A percentile compares a stretch with the other conserved stretches of the same genome.
Conservation (phyloP, 2,329 filamentous ascomycete species). For the Epichloe sibirici region DNA sequence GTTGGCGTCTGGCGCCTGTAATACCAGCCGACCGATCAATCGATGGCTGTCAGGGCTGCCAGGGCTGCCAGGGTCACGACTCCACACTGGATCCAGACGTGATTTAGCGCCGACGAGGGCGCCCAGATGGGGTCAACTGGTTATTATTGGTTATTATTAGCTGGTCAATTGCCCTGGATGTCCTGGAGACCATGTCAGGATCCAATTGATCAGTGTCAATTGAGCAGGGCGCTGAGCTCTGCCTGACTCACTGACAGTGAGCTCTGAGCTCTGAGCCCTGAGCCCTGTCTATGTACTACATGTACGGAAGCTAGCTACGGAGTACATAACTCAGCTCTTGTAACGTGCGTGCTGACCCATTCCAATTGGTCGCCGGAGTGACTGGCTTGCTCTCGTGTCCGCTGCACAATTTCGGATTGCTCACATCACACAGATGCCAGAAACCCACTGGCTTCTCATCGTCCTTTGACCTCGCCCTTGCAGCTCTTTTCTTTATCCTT, state of each 20-base stretch:
- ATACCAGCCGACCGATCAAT: not conserved
- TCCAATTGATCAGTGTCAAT: not conserved
- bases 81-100: not conserved
- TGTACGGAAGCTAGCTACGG: too few species aligned
- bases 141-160: too few species aligned
- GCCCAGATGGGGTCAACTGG: too few species aligned
- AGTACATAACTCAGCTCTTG: too few species aligned
- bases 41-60: not conserved
- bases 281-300: not conserved
- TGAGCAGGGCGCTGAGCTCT: not conserved
- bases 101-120: too few species aligned
- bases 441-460: not conserved
- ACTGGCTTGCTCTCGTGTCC: not conserved
- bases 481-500: not conserved
- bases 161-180: too few species aligned
- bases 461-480: too few species aligned
- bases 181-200: not conserved
- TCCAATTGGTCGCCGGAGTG: too few species aligned
- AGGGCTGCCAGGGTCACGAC: not conserved
- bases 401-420: not conserved
- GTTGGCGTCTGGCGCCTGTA: not conserved
- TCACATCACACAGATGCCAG: not conserved
- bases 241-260: too few species aligned
- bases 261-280: not conserved
- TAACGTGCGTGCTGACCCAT: too few species aligned